Conservation (phyloP, 2,329 filamentous ascomycete genomes). For the Alternaria hordeiaustralica region DNA sequence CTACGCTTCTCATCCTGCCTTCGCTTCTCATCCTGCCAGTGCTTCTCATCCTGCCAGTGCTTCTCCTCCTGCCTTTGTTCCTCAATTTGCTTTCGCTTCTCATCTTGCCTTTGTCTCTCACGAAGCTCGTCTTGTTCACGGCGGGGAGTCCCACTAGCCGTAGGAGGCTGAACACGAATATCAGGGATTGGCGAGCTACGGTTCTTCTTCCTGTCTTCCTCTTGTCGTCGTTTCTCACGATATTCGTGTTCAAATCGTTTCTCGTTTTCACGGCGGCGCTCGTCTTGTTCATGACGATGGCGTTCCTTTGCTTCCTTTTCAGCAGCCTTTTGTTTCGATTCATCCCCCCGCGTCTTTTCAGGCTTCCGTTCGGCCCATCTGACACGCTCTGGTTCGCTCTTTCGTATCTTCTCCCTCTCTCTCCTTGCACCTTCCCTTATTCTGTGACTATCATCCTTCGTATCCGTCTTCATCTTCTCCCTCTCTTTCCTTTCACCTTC, state of each 20-base stretch:
- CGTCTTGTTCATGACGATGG: background rate
- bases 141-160: background rate
- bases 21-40: too few relatives aligned
- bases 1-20: too few relatives aligned
- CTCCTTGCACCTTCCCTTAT: background rate
- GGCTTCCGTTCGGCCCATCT: background rate
- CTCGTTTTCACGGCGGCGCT: background rate
- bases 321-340: background rate
- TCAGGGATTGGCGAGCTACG: background rate
- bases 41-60: too few relatives aligned
- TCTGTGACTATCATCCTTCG: background rate
- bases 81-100: too few relatives aligned
- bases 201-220: background rate
- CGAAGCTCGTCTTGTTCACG: too few relatives aligned
- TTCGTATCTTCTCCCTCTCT: background rate
- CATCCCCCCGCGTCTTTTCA: background rate
- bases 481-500: background rate
- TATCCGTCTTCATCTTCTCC: background rate
- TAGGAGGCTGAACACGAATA: background rate
- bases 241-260: background rate
- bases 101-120: too few relatives aligned
- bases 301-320: background rate
- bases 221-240: background rate
- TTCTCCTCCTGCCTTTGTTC: too few relatives aligned
- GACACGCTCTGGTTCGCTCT: background rate